Evolutionary conservation across 768 basidiomycete genomes (phyloP).

Genomic region (Pleurotus ostreatus): DNA sequence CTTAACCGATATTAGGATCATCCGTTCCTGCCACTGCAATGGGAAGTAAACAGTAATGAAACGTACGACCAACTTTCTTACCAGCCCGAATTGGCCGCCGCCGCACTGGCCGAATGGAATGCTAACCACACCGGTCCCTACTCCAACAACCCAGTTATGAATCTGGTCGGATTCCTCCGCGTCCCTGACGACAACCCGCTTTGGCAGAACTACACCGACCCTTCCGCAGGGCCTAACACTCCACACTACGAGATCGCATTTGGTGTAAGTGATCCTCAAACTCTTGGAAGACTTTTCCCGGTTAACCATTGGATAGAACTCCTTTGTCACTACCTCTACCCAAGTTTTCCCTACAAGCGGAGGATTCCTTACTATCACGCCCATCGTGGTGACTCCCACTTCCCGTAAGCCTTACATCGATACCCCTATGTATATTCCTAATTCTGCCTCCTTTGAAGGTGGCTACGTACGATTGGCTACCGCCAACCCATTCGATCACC

Average conservation of each 20-base stretch:
- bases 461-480: slow-evolving; percentile 35
- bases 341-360: slow-evolving; percentile 20
- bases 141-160: neutral
- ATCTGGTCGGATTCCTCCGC: slow-evolving; percentile 17
- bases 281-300: neutral
- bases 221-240: slow-evolving; percentile 18
- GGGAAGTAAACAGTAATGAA: slow-evolving; percentile 20
- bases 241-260: slow-evolving; percentile 19
- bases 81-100: slow-evolving; percentile 16
- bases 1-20: slow-evolving; percentile 22
- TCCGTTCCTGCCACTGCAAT: slow-evolving; percentile 11
- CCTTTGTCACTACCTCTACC: slow-evolving; percentile 12
- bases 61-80: slow-evolving; percentile 22
- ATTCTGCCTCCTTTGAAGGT: slow-evolving; percentile 16
- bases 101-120: slow-evolving; percentile 24
- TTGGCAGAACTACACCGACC: slow-evolving; percentile 17
- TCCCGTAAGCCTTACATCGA: neutral
- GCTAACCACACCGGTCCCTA: slow-evolving; percentile 15
- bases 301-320: neutral
- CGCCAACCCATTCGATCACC: slow-evolving; percentile 39
- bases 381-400: slow-evolving; percentile 14
- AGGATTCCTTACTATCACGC: slow-evolving; percentile 23
- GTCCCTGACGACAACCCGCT: slow-evolving; percentile 13
- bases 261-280: slow-evolving; percentile 7
- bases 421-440: too few species aligned